Base-by-base conservation (phyloP, 192 early-diverging fungal species). In the Backusella australiensis region DNA sequence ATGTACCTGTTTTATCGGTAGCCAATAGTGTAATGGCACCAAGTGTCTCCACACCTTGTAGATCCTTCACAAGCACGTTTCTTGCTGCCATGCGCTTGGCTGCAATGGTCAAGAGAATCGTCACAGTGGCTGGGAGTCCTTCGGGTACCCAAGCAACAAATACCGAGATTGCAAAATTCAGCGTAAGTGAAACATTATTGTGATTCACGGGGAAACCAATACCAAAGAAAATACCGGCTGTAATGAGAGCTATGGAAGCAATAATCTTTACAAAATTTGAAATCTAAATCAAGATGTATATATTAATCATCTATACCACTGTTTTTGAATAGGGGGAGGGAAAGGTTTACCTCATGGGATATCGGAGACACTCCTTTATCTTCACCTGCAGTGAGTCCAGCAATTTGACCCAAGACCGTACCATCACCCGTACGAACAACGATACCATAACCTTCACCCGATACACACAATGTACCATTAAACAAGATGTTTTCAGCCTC, bases 1-100 rank as follows among this genome's bases (percentile, higher is more conserved):
- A 86, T 65, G 97, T 99, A 70, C 97, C 97, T 14, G 97, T 98
- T 81, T 99, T 99, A 86, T 99, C 97, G 5, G 96, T 99, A 34
- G 97, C 97, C 56, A 99, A 89, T 23, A 98, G 85, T 23, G 97
- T 99, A 71, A 99, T 96, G 7, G 96, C 97, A 66, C 97, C 97
- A 23, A 99, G 89, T 15, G 97, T 99, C 81, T 99, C 97, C 15
- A 99, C 97, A 80, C 95, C 96, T 76, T 95, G 93, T 49, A 99
- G 84, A 78, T 98, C 95, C 81, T 99, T 99, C 78, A 99, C 97
- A 34, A 99, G 86, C 32, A 98, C 96, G 70, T 97, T 94, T 77
- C 92, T 83, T 9, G 84, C 46, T 0, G 96, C 94, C 96, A 99
- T 97, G 69, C 95, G 92, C 86, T 98, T 96, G 73, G 97, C 97